Evolutionary conservation across 495 filamentous ascomycete species (phyloP).

Genomic region (Amorphotheca resinae): DNA sequence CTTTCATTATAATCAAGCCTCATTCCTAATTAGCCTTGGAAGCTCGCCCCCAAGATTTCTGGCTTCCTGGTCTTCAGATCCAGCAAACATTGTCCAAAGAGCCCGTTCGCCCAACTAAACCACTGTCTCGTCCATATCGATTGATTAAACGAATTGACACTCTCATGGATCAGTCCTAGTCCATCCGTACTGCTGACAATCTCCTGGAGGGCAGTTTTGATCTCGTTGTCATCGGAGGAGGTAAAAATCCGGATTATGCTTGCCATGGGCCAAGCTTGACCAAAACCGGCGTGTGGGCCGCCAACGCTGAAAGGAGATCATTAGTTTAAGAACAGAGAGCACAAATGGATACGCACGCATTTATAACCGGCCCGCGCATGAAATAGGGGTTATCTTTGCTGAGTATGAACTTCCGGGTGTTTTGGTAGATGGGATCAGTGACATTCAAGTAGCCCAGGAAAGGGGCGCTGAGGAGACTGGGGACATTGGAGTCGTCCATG

Average conservation of each 20-base stretch:
- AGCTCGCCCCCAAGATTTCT: slow-evolving; percentile 23
- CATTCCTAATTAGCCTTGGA: no score
- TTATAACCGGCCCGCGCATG: slow-evolving; percentile 43
- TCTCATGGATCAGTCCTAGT: slow-evolving; percentile 38
- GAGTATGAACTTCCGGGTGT: slow-evolving; percentile 42
- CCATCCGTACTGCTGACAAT: slow-evolving; percentile 42
- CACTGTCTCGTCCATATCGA: slow-evolving; percentile 48
- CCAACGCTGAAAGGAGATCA: slow-evolving; percentile 53
- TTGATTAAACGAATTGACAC: slow-evolving; percentile 34
- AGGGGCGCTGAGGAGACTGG: slow-evolving; percentile 42
- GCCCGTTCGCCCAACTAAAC: slow-evolving; percentile 59
- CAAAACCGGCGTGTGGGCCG: slow-evolving; percentile 18
- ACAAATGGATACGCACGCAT: slow-evolving; percentile 28
- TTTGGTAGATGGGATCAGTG: slow-evolving; percentile 38
- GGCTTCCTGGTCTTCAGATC: slow-evolving; percentile 37
- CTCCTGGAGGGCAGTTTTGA: slow-evolving; percentile 33
- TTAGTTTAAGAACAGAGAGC: slow-evolving; percentile 1
- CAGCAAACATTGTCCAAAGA: slow-evolving; percentile 55
- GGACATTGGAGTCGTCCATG: slow-evolving; percentile 52
- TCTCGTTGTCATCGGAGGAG: slow-evolving; percentile 39
- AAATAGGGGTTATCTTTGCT: slow-evolving; percentile 46
- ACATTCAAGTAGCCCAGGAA: slow-evolving; percentile 39
- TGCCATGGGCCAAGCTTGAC: slow-evolving; percentile 45
- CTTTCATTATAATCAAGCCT: no score
- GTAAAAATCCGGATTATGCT: slow-evolving; percentile 44